Evolutionary conservation across 768 basidiomycete genomes (phyloP).

Genomic region (Kwoniella newhampshirensis): DNA sequence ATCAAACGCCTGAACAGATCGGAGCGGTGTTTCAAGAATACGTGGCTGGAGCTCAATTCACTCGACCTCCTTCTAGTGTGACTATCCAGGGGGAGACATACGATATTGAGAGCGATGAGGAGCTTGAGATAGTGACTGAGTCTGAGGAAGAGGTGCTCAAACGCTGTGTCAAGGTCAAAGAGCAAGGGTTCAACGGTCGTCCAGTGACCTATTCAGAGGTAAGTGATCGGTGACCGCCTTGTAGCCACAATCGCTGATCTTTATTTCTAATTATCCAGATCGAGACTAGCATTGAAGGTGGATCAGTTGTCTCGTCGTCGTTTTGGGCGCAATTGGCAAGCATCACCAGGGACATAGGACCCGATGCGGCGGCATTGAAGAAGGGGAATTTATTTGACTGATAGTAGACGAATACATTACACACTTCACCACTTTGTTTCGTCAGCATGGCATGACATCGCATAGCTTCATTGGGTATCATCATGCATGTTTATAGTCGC

Average conservation of each 20-base stretch:
- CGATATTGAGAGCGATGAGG: slow-evolving; percentile 13
- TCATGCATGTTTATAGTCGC: not conserved
- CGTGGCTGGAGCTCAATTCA: not conserved
- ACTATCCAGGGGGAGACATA: slow-evolving; percentile 9
- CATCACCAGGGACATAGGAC: slow-evolving; percentile 17
- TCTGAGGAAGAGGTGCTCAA: not conserved
- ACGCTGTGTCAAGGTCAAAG: not conserved
- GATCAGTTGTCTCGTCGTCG: not conserved
- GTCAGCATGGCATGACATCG: slow-evolving; percentile 2
- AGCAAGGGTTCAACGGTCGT: slow-evolving; percentile 8
- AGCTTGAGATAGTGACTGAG: slow-evolving; percentile 10
- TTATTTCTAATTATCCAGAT: too few species aligned
- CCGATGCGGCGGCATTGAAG: slow-evolving; percentile 15
- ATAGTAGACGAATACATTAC: not conserved
- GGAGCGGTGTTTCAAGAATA: slow-evolving; percentile 3
- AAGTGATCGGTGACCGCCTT: too few species aligned
- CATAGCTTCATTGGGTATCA: slow-evolving; percentile 3
- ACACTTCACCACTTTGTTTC: not conserved
- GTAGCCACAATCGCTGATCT: too few species aligned
- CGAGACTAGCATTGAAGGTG: too few species aligned
- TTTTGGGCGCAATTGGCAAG: slow-evolving; percentile 12
- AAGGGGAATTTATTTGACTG: slow-evolving; percentile 5
- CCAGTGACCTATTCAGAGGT: slow-evolving; percentile 17
- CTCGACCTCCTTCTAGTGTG: not conserved
- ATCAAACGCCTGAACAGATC: slow-evolving; percentile 5